A percentile compares a stretch with the other conserved stretches of the same genome.
These are phyloP conservation scores for Penicillium pancosmium DNA, from an alignment of 495 filamentous ascomycete species.

Conservation along the genomic window DNA sequence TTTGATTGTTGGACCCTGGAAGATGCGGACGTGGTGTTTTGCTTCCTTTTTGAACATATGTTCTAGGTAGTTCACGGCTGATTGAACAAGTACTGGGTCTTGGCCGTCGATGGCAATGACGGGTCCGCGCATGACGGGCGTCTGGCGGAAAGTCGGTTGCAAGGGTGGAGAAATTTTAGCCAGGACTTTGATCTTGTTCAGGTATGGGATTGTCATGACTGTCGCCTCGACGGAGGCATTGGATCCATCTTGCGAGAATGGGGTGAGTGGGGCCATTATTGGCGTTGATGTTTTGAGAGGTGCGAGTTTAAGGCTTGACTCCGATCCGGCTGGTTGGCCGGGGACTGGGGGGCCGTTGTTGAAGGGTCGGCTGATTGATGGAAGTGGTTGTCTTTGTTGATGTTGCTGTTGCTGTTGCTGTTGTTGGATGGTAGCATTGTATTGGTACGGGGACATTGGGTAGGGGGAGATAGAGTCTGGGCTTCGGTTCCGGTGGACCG, in stretches of 20 bases:
- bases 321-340: slow-evolving; percentile 28
- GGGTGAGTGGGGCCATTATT: slow-evolving; percentile 34
- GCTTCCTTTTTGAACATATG: slow-evolving; percentile 57
- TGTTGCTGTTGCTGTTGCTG: slow-evolving; percentile 32
- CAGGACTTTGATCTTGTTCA: slow-evolving; percentile 71
- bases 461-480: slow-evolving; percentile 40
- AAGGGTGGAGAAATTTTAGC: slow-evolving; percentile 70
- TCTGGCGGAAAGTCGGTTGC: slow-evolving; percentile 41
- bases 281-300: slow-evolving; percentile 42
- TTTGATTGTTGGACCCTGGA: slow-evolving; percentile 52
- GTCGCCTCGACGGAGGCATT: slow-evolving; percentile 61
- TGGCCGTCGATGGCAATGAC: slow-evolving; percentile 84
- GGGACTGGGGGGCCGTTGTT: slow-evolving; percentile 8
- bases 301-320: slow-evolving; percentile 57
- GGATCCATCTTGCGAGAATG: slow-evolving; percentile 31
- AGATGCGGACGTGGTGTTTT: slow-evolving; percentile 58
- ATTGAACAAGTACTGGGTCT: slow-evolving; percentile 53
- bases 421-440: slow-evolving; percentile 33
- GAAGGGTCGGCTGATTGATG: slow-evolving; percentile 1
- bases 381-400: slow-evolving; percentile 23
- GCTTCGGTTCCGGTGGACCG: slow-evolving; percentile 34
- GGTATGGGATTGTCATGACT: slow-evolving; percentile 70
- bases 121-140: slow-evolving; percentile 61
- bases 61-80: slow-evolving; percentile 63
- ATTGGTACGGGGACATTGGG: slow-evolving; percentile 37